phyloP scores from a whole-genome alignment of 176 grass and related monocot genomes.

The Cymbopogon citratus region DNA sequence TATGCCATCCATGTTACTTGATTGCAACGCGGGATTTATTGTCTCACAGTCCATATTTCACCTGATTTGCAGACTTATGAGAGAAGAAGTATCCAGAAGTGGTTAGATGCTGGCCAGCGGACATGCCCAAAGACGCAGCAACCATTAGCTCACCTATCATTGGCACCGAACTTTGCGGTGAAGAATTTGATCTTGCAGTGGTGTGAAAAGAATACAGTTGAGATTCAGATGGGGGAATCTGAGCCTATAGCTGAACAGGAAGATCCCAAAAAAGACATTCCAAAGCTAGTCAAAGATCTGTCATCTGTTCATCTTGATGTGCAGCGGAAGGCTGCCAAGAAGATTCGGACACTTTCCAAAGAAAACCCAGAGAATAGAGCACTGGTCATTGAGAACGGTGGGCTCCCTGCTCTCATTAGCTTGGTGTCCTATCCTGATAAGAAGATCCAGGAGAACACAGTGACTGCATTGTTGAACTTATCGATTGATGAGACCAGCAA shows the following conservation, averaged over 20 bases:
- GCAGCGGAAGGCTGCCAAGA: constrained; percentile 55
- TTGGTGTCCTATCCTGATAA: constrained; percentile 50
- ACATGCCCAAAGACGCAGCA: constrained; percentile 70
- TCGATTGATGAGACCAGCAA: constrained; percentile 69
- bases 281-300: constrained; percentile 44
- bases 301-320: constrained; percentile 53
- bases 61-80: constrained; percentile 52
- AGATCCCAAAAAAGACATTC: constrained; percentile 37
- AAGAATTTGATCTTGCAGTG: constrained; percentile 66
- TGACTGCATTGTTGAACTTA: constrained; percentile 59
- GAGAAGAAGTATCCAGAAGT: constrained; percentile 55
- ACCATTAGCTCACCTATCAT: constrained; percentile 45
- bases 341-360: constrained; percentile 65
- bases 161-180: constrained; percentile 59
- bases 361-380: constrained; percentile 57
- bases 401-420: constrained; percentile 43
- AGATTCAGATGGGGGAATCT: constrained; percentile 38
- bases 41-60: not conserved
- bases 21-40: not conserved
- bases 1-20: not conserved
- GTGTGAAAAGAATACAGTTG: constrained; percentile 61
- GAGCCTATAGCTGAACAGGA: not conserved
- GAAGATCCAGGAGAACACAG: constrained; percentile 54
- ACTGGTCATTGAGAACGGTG: constrained; percentile 29
- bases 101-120: constrained; percentile 56